Evolutionary conservation across 352 stramenopile species (phyloP).

Genomic region (Pythium brachiatum): DNA sequence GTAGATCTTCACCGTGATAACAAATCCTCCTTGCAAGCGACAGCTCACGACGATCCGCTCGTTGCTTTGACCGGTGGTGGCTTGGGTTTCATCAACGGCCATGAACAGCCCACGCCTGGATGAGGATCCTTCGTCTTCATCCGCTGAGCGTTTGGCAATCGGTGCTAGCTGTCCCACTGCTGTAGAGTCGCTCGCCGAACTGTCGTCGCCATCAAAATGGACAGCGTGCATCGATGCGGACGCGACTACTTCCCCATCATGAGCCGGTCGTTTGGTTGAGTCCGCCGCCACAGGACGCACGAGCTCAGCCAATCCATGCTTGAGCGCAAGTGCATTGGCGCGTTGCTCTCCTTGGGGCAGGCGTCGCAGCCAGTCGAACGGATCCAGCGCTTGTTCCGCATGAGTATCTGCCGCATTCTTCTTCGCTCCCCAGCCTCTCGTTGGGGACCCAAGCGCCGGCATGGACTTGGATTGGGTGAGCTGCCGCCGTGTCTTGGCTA

Average conservation of each 20-base stretch:
- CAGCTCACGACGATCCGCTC: slow-evolving; percentile 47
- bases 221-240: background rate
- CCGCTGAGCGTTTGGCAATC: background rate
- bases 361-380: slow-evolving; percentile 57
- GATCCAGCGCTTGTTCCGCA: slow-evolving; percentile 26
- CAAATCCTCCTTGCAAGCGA: slow-evolving; percentile 50
- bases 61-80: slow-evolving; percentile 2
- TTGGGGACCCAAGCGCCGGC: background rate
- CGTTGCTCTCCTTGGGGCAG: slow-evolving; percentile 52
- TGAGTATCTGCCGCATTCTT: background rate
- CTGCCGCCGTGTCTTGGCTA: background rate
- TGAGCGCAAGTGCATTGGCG: slow-evolving; percentile 43
- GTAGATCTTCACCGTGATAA: slow-evolving; percentile 41
- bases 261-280: background rate
- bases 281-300: slow-evolving; percentile 23
- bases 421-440: background rate
- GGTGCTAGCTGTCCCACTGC: background rate
- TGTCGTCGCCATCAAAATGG: background rate
- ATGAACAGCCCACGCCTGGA: background rate
- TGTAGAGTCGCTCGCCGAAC: background rate
- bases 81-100: background rate
- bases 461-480: slow-evolving; percentile 1
- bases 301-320: slow-evolving; percentile 40
- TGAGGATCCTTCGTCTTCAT: slow-evolving; percentile 3
- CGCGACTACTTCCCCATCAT: background rate